Evolutionary conservation across 192 early-diverging fungal genomes (phyloP).

Genomic region (Allomyces macrogynus): DNA sequence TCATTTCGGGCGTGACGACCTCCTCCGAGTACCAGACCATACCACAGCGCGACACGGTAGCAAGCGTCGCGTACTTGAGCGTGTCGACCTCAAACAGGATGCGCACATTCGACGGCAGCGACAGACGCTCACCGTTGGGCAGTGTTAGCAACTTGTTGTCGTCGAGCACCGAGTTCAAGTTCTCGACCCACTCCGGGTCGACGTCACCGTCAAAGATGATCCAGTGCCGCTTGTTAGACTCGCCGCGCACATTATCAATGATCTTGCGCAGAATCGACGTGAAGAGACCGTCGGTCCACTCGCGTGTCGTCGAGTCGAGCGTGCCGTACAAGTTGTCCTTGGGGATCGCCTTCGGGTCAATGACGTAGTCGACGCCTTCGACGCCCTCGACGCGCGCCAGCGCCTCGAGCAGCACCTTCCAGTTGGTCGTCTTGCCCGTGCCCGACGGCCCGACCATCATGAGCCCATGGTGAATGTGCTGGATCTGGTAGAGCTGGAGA

Average conservation of each 20-base stretch:
- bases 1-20: constrained; percentile 60
- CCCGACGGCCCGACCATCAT: constrained; percentile 99
- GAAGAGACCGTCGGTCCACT: constrained; percentile 98
- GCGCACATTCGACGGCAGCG: constrained; percentile 82
- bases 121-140: constrained; percentile 95
- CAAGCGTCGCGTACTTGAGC: constrained; percentile 90
- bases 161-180: constrained; percentile 89
- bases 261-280: constrained; percentile 94
- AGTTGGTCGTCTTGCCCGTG: constrained; percentile 84
- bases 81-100: constrained; percentile 99
- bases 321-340: constrained; percentile 95
- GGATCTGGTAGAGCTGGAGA: constrained; percentile 93
- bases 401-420: constrained; percentile 78
- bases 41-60: constrained; percentile 96
- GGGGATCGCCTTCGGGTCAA: constrained; percentile 94
- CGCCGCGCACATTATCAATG: constrained; percentile 93
- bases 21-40: constrained; percentile 99
- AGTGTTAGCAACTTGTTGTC: constrained; percentile 93
- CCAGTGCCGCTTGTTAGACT: constrained; percentile 86
- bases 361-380: constrained; percentile 81
- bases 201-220: constrained; percentile 99
- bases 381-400: constrained; percentile 70
- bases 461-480: constrained; percentile 92
- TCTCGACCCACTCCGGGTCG: constrained; percentile 99
- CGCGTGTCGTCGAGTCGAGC: constrained; percentile 89